Base-by-base conservation (phyloP, 441 rosid species). In the Bruguiera hainesii region DNA sequence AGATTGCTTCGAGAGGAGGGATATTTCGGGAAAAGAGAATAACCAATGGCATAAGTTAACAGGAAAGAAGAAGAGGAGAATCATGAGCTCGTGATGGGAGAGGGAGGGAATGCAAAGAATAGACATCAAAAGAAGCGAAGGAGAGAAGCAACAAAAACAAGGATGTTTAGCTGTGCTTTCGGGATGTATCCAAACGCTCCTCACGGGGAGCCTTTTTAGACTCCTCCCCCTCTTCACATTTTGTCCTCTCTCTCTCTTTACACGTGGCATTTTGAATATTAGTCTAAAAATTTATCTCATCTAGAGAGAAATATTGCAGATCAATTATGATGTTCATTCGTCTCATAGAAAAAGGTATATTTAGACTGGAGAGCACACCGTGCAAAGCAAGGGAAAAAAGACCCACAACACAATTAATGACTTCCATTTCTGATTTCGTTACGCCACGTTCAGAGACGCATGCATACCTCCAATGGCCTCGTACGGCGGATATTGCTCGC, bases 161-260 rank as follows among this genome's bases (percentile, higher is more conserved):
- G 64, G 78, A 73, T 75, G 78, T 75, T 78, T 63, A 68, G 81
- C 84, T 81, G 83, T 75, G 86, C 69, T 55, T 76, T 74, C 76
- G 73, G 96, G 77, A 87, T 86, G 87, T 73, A 79, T 86, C 94
- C 96, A 89, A 91, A 80, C 77, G 76, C 81, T 71, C 87, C 96
- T 91, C 97, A 91, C 97, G 96, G 94, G 96, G 71, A 29, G 75
- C 60, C 61, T 80, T 73, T 63, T 68, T 68, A 63, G 70, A 62
- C 65, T 57, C 70, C 70, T 56, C 62, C 61, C 35, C 35, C 73
- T 46, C 66, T 16, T 50, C 53, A 42, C 50, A 65, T 58, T 57
- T 28, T n/a, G 50, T 63, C 70, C 13, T 30, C 50, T 21, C 50
- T 19, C 64, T 59, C 68, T 63, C 67, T 28, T 66, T 71, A 76